Percentiles rank a stretch among this genome's conserved stretches.
Conservation (phyloP, 257 asterid genomes). For the Solanum piurae region DNA sequence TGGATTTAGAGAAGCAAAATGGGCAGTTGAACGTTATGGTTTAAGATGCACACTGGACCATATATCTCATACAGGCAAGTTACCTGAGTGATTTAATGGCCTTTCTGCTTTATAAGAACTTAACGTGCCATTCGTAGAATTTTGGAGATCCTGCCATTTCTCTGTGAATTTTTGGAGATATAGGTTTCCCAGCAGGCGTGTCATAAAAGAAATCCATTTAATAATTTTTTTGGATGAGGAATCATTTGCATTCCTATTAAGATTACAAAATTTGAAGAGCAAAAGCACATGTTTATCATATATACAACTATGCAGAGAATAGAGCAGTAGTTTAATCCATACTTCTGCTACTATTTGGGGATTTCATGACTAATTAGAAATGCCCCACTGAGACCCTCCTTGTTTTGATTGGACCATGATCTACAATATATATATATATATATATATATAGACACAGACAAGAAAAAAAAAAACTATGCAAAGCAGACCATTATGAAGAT, state of each 20-base stretch:
- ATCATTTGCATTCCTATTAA: background rate
- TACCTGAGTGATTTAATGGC: background rate
- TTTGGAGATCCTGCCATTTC: background rate
- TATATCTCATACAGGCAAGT: background rate
- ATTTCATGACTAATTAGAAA: background rate
- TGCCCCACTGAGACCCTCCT: background rate
- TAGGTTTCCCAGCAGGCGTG: background rate
- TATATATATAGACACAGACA: background rate
- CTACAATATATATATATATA: background rate
- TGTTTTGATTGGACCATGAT: background rate
- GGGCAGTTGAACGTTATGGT: conserved; percentile 4
- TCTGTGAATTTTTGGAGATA: background rate
- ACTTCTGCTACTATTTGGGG: background rate
- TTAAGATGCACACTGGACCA: background rate
- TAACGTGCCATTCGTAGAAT: background rate
- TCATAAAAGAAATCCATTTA: background rate
- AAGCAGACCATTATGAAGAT: background rate
- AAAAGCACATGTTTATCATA: background rate
- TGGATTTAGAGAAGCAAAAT: conserved; percentile 3
- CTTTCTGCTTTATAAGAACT: background rate
- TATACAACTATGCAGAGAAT: background rate
- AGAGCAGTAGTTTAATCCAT: background rate
- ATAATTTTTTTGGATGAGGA: background rate
- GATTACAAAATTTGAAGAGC: background rate
- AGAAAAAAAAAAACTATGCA: background rate